Conservation (phyloP, 768 basidiomycete genomes). For the Crepidotus variabilis region DNA sequence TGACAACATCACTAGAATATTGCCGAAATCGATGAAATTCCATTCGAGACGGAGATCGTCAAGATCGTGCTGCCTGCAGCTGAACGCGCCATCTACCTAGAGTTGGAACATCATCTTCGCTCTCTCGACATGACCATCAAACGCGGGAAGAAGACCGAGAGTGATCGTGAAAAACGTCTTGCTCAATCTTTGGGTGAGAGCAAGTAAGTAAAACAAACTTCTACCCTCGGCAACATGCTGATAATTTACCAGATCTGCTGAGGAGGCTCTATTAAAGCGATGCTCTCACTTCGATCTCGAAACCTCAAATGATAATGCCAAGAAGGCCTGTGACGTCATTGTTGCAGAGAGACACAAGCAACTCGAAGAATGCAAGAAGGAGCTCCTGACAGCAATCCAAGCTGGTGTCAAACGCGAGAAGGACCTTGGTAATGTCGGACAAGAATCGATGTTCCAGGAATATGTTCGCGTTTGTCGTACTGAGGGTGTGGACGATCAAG, state of each 20-base stretch:
- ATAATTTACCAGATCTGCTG: slow-evolving; percentile 58
- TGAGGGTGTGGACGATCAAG: slow-evolving; percentile 75
- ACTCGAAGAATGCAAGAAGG: slow-evolving; percentile 71
- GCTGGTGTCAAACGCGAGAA: slow-evolving; percentile 68
- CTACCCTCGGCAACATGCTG: neutral
- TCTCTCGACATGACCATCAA: slow-evolving; percentile 86
- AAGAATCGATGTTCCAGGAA: slow-evolving; percentile 79
- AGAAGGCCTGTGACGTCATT: slow-evolving; percentile 92
- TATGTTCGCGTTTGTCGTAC: slow-evolving; percentile 66
- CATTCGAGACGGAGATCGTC: slow-evolving; percentile 61
- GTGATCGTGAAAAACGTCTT: slow-evolving; percentile 86
- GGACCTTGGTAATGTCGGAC: slow-evolving; percentile 53
- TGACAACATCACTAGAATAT: slow-evolving; percentile 59
- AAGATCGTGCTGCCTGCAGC: slow-evolving; percentile 81
- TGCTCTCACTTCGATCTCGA: slow-evolving; percentile 94
- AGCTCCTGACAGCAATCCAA: slow-evolving; percentile 64
- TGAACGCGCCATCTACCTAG: slow-evolving; percentile 91
- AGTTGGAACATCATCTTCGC: slow-evolving; percentile 88
- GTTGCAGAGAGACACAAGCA: slow-evolving; percentile 79
- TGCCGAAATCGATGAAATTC: slow-evolving; percentile 96
- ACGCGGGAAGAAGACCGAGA: slow-evolving; percentile 61
- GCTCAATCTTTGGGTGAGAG: slow-evolving; percentile 86
- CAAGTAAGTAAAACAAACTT: slow-evolving; percentile 49
- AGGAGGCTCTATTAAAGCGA: slow-evolving; percentile 91
- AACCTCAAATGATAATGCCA: slow-evolving; percentile 66